Evolutionary conservation across 2,329 filamentous ascomycete genomes (phyloP), one percentile per base, ranked within the genome.

Genomic region (Colletotrichum euphorbiae): DNA sequence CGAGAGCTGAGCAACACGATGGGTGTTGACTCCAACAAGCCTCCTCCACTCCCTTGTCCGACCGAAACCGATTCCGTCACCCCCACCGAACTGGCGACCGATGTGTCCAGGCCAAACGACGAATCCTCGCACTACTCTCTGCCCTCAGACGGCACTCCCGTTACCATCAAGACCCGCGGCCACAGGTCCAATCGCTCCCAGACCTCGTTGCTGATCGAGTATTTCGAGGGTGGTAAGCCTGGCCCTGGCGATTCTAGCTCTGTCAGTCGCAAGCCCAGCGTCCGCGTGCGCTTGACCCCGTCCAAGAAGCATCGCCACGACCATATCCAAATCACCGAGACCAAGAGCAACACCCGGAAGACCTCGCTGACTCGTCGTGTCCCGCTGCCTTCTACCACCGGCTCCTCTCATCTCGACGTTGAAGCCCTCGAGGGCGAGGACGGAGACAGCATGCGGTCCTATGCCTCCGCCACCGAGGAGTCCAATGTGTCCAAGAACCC

Each of bases 171-270:
- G 77, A 97, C 95, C 50, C 88, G 87, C 69, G 85, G 87, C 74
- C 85, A 88, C 76, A 82, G 81, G 71, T 75, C 83, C 70, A 86
- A 82, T 76, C 81, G 88, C 74, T 97, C 93, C 51, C 94, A 97
- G 82, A 97, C 94, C 42, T 97, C 93, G 64, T 85, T 98, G 72
- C 85, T 98, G 74, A 98, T 98, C 75, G 94, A 98, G 81, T 97
- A 97, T 80, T 98, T 97, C 75, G 94, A 97, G 81, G 92, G 90
- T 72, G 89, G 90, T 71, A 94, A 93, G 78, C 68, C 73, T 48
- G 76, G 76, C 62, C 68, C 73, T 48, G 76, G 76, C 62, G 83
- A 84, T 71, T 77, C 80, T n/a, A 78, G 80, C 46, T 82, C 87
- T 64, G 84, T 84, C 73, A 87, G 89, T 73, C 90, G 91, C 74